Evolutionary conservation across 768 basidiomycete genomes (phyloP), one percentile per base, ranked within the genome.

Genomic region (Roridomyces roridus): DNA sequence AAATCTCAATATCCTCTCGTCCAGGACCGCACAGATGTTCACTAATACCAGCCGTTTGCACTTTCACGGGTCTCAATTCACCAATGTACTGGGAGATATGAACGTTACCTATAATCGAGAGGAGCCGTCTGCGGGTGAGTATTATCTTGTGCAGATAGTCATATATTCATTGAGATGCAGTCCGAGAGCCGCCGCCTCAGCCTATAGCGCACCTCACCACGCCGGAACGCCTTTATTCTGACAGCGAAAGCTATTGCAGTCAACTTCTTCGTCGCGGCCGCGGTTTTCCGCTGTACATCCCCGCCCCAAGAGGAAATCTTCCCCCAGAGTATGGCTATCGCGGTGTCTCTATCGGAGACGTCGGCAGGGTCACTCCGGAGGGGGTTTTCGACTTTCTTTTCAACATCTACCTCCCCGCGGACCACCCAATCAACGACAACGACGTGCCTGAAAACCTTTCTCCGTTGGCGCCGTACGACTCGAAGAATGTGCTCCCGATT

Each of bases 341-440:
- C 23, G 72, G 70, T 0, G 60, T 68, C 31, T 63, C 50, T 21
- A 71, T 74, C 42, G 73, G 74, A 9, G 74, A 74, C 35, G 68
- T 74, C n/a, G 70, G 71, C n/a, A 54, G 71, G 12, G 51, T 75
- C 18, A 60, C 70, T 14, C 62, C 61, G n/a, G 57, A 64, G 40
- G 72, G 71, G 35, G 56, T 49, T 10, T 73, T 75, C 21, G 71
- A 71, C 28, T 53, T 66, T 70, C 70, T 39, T n/a, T n/a, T n/a
- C n/a, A n/a, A n/a, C n/a, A n/a, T n/a, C n/a, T n/a, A n/a, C n/a
- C n/a, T n/a, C n/a, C 57, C 72, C 20, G 48, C 35, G 21, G 51
- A 50, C 29, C 43, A 72, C 48, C 67, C 69, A 28, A 63, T 73
- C 48, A 68, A 77, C 28, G 37, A 36, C 8, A 60, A 52, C 1